Percentiles rank a stretch among this genome's conserved stretches.
Conservation (phyloP, 2,329 filamentous ascomycete genomes). For the Neofusicoccum kwambonambiense region DNA sequence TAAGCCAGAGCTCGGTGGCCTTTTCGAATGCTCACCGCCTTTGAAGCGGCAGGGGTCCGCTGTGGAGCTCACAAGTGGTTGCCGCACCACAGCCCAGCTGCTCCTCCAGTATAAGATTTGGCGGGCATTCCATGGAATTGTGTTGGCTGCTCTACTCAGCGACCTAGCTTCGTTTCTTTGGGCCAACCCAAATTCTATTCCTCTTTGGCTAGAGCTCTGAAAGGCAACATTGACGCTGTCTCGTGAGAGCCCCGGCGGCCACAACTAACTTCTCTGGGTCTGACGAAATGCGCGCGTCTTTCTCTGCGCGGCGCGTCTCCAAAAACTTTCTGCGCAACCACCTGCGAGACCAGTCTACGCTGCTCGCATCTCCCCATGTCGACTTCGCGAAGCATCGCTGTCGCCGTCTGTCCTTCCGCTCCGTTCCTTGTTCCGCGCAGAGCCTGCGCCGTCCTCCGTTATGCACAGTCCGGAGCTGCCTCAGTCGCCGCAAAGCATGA, state of each 20-base stretch:
- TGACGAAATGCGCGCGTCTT: not conserved
- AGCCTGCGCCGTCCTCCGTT: not conserved
- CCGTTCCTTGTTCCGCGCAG: slow-evolving; percentile 34
- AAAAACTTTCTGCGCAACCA: not conserved
- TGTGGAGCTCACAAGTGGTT: not conserved
- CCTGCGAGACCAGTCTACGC: not conserved
- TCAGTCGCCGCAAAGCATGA: slow-evolving; percentile 5
- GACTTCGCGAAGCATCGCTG: slow-evolving; percentile 23
- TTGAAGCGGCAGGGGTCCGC: not conserved
- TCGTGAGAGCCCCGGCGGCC: not conserved
- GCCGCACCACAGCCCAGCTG: not conserved
- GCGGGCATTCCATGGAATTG: no score
- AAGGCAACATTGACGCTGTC: not conserved
- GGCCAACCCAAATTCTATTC: rapidly evolving
- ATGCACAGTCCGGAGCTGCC: not conserved
- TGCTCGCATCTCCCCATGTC: not conserved
- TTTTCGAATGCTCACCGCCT: slow-evolving; percentile 17
- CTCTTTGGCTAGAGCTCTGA: not conserved
- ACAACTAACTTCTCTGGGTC: not conserved
- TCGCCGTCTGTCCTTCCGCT: slow-evolving; percentile 33
- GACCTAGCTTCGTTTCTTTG: no score
- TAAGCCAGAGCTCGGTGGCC: slow-evolving; percentile 15
- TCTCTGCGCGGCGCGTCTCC: not conserved
- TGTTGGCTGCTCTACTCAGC: no score
- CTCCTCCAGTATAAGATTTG: no score